Evolutionary conservation across 2,329 filamentous ascomycete genomes (phyloP).

Genomic region (Ophiostoma sp.): DNA sequence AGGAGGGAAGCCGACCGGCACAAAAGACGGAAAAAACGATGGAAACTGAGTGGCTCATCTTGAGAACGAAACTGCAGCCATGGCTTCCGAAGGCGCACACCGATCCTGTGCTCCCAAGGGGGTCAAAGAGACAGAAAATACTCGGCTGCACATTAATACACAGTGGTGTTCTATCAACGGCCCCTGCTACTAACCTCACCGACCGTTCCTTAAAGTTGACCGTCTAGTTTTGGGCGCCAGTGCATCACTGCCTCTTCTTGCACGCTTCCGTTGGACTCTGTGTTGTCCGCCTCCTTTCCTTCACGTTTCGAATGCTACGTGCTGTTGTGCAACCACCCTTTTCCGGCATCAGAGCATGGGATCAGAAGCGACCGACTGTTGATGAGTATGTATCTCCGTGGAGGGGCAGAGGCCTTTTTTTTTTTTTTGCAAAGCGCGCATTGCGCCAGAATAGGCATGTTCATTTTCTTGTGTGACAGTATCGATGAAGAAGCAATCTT

Average conservation of each 20-base stretch:
- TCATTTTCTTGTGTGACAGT: background rate
- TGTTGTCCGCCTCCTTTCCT: background rate
- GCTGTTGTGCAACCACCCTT: background rate
- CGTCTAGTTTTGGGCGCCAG: background rate
- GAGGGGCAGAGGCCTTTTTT: background rate
- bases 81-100: slow-evolving; percentile 19
- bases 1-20: background rate
- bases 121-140: background rate
- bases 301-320: background rate
- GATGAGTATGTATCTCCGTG: too few species aligned
- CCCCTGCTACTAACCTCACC: background rate
- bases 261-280: background rate
- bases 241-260: background rate
- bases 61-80: slow-evolving; percentile 14
- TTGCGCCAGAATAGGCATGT: background rate
- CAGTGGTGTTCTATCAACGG: background rate
- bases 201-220: background rate
- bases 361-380: too few species aligned
- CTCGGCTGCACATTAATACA: too few species aligned
- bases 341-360: background rate
- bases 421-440: background rate
- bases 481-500: background rate
- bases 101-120: slow-evolving; percentile 9
- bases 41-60: slow-evolving; percentile 16
- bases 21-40: background rate